phyloP scores from a whole-genome alignment of 129 eudicot genomes.

The Calendula officinalis region DNA sequence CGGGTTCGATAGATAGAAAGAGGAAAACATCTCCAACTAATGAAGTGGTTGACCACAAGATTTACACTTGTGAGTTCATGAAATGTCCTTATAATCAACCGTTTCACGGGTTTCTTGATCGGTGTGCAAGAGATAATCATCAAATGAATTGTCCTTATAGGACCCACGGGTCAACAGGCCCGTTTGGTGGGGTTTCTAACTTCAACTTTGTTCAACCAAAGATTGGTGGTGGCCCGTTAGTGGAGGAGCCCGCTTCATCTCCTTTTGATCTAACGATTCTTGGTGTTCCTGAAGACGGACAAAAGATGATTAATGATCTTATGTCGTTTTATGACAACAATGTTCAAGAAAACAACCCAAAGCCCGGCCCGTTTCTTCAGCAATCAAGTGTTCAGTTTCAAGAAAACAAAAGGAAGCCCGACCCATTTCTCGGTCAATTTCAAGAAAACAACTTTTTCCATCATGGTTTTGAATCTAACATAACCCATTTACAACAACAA shows the following conservation, averaged over 20 bases:
- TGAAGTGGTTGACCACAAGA: conserved; percentile 43
- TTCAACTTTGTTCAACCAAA: conserved; percentile 40
- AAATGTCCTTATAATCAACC: conserved; percentile 61
- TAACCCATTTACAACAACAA: conserved; percentile 30
- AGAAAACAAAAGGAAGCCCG: conserved; percentile 25
- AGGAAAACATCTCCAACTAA: conserved; percentile 49
- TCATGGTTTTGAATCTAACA: conserved; percentile 41
- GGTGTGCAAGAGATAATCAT: conserved; percentile 62
- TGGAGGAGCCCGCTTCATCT: conserved; percentile 18
- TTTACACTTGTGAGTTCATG: conserved; percentile 51
- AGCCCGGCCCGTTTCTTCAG: conserved; percentile 25
- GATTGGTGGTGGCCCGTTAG: neutral
- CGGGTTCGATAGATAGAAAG: conserved; percentile 38
- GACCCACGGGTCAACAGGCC: conserved; percentile 16
- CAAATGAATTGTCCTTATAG: conserved; percentile 46
- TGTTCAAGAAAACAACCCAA: conserved; percentile 42
- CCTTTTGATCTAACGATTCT: conserved; percentile 46
- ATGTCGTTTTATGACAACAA: conserved; percentile 64
- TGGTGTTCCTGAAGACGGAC: conserved; percentile 80
- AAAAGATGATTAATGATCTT: conserved; percentile 62
- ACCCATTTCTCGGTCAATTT: conserved; percentile 39
- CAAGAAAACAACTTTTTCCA: conserved; percentile 36
- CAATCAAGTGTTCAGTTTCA: conserved; percentile 40
- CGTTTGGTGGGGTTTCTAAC: conserved; percentile 32
- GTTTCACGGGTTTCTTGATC: conserved; percentile 58